Evolutionary conservation across 2,329 filamentous ascomycete genomes (phyloP).

Genomic region (Hypoxylon rubiginosum): DNA sequence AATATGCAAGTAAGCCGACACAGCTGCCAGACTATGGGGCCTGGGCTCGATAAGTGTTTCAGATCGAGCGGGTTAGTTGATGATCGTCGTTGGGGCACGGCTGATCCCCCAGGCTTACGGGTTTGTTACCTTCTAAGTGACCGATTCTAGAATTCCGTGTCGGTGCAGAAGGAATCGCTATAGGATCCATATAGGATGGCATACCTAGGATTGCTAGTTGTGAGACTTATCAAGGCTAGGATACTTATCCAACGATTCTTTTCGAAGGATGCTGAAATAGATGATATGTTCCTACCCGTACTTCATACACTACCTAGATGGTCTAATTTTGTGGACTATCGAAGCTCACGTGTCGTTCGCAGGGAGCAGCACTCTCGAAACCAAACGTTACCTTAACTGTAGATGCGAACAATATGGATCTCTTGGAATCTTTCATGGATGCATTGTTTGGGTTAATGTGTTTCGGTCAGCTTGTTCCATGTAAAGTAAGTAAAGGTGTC

Average conservation of each 20-base stretch:
- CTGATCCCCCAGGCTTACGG: constrained; percentile 12
- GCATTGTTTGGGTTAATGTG: constrained; percentile 10
- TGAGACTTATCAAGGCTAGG: constrained; percentile 17
- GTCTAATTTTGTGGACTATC: constrained; percentile 7
- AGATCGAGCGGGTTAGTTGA: constrained; percentile 20
- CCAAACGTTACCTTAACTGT: constrained; percentile 21
- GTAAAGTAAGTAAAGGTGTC: constrained; percentile 19
- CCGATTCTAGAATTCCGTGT: constrained; percentile 35
- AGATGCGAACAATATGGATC: constrained; percentile 16
- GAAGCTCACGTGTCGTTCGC: background rate
- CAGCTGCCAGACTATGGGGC: constrained; percentile 27
- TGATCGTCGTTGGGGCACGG: constrained; percentile 26
- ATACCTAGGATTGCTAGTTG: constrained; percentile 21
- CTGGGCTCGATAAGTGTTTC: constrained; percentile 28
- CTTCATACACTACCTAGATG: background rate
- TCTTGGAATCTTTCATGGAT: constrained; percentile 17
- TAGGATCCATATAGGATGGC: constrained; percentile 32
- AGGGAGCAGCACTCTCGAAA: background rate
- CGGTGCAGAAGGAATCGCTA: constrained; percentile 16
- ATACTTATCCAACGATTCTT: constrained; percentile 10
- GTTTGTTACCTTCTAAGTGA: constrained; percentile 9
- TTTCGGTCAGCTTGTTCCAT: constrained; percentile 29
- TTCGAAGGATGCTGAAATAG: constrained; percentile 16
- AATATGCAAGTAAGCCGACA: constrained; percentile 8
- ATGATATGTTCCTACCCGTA: constrained; percentile 7